Percentiles rank a stretch among this genome's conserved stretches.
These are phyloP conservation scores for Xylaria scruposa DNA, from an alignment of 495 filamentous ascomycete genomes.

Conservation along the genomic window DNA sequence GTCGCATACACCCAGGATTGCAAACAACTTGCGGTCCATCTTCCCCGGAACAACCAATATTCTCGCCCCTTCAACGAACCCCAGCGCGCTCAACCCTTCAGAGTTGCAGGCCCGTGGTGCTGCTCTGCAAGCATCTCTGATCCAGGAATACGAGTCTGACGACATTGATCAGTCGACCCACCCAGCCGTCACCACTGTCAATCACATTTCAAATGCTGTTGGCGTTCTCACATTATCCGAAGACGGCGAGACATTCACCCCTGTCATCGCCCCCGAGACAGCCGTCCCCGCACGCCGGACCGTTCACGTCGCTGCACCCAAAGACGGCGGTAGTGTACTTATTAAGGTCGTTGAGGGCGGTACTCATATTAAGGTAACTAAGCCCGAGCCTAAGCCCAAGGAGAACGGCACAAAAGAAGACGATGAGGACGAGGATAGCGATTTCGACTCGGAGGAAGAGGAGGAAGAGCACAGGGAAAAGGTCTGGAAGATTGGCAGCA, in stretches of 20 bases:
- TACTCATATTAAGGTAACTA: slow-evolving; percentile 87
- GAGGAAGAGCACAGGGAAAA: slow-evolving; percentile 87
- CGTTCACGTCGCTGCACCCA: slow-evolving; percentile 73
- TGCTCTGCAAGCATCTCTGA: slow-evolving; percentile 91
- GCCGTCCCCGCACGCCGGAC: slow-evolving; percentile 87
- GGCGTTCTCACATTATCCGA: slow-evolving; percentile 80
- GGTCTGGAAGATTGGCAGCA: slow-evolving; percentile 86
- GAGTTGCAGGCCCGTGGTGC: slow-evolving; percentile 89
- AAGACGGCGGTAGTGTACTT: slow-evolving; percentile 83
- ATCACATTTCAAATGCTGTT: slow-evolving; percentile 86
- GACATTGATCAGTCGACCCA: slow-evolving; percentile 97
- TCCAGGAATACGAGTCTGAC: slow-evolving; percentile 88
- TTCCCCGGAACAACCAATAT: slow-evolving; percentile 83
- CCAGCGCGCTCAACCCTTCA: slow-evolving; percentile 87
- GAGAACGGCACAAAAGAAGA: slow-evolving; percentile 64
- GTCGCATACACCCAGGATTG: slow-evolving; percentile 93
- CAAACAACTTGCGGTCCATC: slow-evolving; percentile 71
- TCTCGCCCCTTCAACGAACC: slow-evolving; percentile 78
- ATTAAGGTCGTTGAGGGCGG: slow-evolving; percentile 85
- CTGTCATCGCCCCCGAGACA: slow-evolving; percentile 82
- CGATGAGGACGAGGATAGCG: slow-evolving; percentile 67
- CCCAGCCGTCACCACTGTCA: slow-evolving; percentile 90
- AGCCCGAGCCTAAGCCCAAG: slow-evolving; percentile 78
- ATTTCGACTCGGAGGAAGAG: slow-evolving; percentile 78
- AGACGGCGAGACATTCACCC: slow-evolving; percentile 69